Conservation (phyloP, 2,329 filamentous ascomycete species). For the Aspergillus sojae region DNA sequence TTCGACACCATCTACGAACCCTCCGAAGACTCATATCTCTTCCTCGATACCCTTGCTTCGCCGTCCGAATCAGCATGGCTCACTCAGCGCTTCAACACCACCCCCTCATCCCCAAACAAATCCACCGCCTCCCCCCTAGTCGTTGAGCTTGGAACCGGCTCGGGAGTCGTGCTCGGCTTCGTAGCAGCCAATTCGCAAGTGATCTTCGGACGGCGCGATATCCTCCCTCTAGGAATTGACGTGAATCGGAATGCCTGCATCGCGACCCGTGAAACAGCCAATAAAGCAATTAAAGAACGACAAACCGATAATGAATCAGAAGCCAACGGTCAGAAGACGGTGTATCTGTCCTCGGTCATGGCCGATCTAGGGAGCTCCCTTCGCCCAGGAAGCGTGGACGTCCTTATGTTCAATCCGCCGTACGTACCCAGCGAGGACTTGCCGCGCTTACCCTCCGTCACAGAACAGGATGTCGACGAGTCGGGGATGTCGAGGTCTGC, state of each 20-base stretch:
- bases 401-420: conserved; percentile 94
- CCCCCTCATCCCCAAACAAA: conserved; percentile 1
- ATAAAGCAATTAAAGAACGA: conserved; percentile 48
- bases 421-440: conserved; percentile 86
- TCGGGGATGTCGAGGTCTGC: conserved; percentile 30
- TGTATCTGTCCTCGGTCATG: conserved; percentile 68
- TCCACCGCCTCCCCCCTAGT: conserved; percentile 57
- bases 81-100: conserved; percentile 58
- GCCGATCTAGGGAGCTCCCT: conserved; percentile 71
- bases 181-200: conserved; percentile 70
- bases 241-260: conserved; percentile 81
- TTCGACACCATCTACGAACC: conserved; percentile 92
- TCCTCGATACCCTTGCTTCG: conserved; percentile 87
- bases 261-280: conserved; percentile 72
- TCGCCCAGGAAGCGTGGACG: conserved; percentile 65
- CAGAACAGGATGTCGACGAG: conserved; percentile 28
- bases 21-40: conserved; percentile 90
- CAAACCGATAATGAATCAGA: conserved; percentile 8
- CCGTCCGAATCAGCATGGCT: conserved; percentile 70
- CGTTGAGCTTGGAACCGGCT: conserved; percentile 86
- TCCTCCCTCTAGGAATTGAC: conserved; percentile 78
- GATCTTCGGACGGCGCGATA: conserved; percentile 71
- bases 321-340: conserved; percentile 30
- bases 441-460: conserved; percentile 54
- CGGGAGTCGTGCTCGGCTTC: conserved; percentile 92